Percentiles rank a stretch among this genome's conserved stretches.
phyloP scores from a whole-genome alignment of 805 yeast species.

The Candida suzukii region DNA sequence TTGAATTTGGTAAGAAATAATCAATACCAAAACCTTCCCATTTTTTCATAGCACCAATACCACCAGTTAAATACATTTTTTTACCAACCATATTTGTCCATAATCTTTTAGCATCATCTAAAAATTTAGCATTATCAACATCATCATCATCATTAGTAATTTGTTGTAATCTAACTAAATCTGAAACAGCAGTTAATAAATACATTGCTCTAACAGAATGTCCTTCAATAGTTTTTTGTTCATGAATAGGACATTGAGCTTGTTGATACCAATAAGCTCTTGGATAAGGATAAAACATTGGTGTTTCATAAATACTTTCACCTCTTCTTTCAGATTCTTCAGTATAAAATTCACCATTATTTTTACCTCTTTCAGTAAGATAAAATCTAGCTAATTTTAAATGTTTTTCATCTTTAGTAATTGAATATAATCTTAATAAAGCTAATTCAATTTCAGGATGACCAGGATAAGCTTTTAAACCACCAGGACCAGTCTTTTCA shows the following conservation, averaged over 20 bases:
- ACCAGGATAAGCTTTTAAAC: conserved; percentile 20
- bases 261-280: conserved; percentile 17
- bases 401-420: conserved; percentile 12
- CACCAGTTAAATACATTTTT: conserved; percentile 19
- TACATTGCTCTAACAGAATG: conserved; percentile 19
- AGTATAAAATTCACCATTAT: conserved; percentile 13
- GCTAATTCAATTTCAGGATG: conserved; percentile 22
- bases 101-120: conserved; percentile 8
- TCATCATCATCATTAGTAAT: conserved; percentile 10
- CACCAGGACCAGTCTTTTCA: conserved; percentile 10
- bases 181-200: conserved; percentile 16
- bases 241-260: conserved; percentile 14
- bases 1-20: too few species aligned
- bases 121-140: too few species aligned
- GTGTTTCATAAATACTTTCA: too few species aligned
- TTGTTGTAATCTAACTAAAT: conserved; percentile 13
- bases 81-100: conserved; percentile 16
- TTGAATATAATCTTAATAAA: conserved; percentile 12
- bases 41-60: conserved; percentile 15
- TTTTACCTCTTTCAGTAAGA: conserved; percentile 15
- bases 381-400: conserved; percentile 14
- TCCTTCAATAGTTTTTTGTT: conserved; percentile 13
- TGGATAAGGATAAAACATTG: too few species aligned
- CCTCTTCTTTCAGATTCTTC: conserved; percentile 13
- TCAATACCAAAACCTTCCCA: conserved; percentile 23